Base-by-base conservation (phyloP, 768 basidiomycete genomes). In the Phylloporus sp. region DNA sequence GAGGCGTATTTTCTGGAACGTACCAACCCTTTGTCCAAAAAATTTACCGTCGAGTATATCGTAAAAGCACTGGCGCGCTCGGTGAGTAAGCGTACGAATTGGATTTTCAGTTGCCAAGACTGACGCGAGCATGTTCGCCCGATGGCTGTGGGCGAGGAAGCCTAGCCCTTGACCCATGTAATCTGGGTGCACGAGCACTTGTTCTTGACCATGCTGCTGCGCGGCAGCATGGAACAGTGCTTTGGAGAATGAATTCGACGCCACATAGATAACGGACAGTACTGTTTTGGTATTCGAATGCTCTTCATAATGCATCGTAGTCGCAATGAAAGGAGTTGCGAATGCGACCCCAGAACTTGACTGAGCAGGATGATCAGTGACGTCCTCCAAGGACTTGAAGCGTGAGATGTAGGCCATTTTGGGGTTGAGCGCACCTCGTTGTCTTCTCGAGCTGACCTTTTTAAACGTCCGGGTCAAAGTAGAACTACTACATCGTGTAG, bases 111-210 rank as follows among this genome's bases (percentile, higher is more conserved):
- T 40, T 43, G 42, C 54, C 52, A 50, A 59, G 52, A 32, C 48
- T 15, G 44, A 48, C 22, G 20, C 35, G 18, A 21, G 23, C 40
- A 29, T 38, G 34, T 27, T 33, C 38, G n/a, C 34, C 9, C 33
- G 33, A 58, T 38, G 50, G 56, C 46, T 51, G 50, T 54, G 50
- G 50, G 11, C 18, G 39, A 43, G 38, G 17, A 32, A 32, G 43
- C 26, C 48, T 43, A 52, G 62, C 61, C 61, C 61, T 61, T 56
- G 57, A 59, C 62, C 61, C 60, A 56, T 50, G 48, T 36, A 53
- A 42, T 37, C 42, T 48, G 22, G 47, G 42, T 45, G 50, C 53
- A 32, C 22, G 43, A 52, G 24, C 39, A 34, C 32, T 44, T 29
- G 38, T 38, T 31, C 23, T 48, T 27, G 42, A 21, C 22, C 44